phyloP scores from a whole-genome alignment of 2,329 filamentous ascomycete genomes.

The Fusarium illudens region DNA sequence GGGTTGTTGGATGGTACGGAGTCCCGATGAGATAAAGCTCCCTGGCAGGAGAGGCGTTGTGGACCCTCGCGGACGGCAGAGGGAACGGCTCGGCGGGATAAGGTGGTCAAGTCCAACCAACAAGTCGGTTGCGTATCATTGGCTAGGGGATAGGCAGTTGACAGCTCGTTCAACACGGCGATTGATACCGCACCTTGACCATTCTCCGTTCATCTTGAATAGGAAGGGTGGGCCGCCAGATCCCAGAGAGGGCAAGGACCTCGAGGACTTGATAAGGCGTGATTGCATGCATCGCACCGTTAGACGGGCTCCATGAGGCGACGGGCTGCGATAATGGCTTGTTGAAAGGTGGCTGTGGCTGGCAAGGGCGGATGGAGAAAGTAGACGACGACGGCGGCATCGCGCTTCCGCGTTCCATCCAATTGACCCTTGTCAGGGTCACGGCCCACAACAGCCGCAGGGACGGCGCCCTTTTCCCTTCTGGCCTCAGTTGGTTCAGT shows the following conservation, averaged over 20 bases:
- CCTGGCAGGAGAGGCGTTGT: conserved; percentile 8
- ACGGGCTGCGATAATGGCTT: conserved; percentile 3
- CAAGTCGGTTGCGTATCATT: conserved; percentile 20
- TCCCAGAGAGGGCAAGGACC: background rate
- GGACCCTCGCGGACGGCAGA: conserved; percentile 9
- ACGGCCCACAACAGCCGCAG: conserved; percentile 31
- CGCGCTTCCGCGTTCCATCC: conserved; percentile 28
- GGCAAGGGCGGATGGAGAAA: conserved; percentile 9
- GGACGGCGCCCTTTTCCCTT: conserved; percentile 20
- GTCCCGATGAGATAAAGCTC: conserved; percentile 5
- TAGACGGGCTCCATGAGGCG: background rate
- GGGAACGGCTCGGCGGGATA: conserved; percentile 2
- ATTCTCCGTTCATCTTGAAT: conserved; percentile 7
- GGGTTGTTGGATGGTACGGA: conserved; percentile 29
- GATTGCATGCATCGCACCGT: conserved; percentile 6
- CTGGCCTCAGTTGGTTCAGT: conserved; percentile 1
- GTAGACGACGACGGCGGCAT: conserved; percentile 22
- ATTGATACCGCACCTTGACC: background rate
- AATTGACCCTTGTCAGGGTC: conserved; percentile 13
- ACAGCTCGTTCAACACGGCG: background rate
- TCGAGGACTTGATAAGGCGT: conserved; percentile 12
- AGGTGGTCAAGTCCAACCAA: conserved; percentile 6
- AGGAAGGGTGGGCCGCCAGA: conserved; percentile 17
- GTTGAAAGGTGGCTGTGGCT: background rate
- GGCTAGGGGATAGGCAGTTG: background rate